Base-by-base conservation (phyloP, 352 stramenopile species). In the Pythium monospermum region DNA sequence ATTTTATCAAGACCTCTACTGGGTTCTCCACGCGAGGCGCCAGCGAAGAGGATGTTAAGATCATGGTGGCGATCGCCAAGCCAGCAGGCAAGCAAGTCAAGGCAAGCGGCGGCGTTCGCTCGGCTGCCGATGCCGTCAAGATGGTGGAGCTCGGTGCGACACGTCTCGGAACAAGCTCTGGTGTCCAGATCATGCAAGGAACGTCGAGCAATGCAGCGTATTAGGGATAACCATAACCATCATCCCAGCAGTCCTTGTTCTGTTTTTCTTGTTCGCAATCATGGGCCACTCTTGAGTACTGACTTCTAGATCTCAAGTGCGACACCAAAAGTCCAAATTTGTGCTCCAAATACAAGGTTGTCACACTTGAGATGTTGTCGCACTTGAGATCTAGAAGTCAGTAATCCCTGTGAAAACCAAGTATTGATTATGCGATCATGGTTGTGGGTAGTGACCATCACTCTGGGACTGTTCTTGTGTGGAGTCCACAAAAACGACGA, bases 1-100 rank as follows among this genome's bases (percentile, higher is more conserved):
- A 95, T 48, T 95, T 94, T 42, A 87, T 95, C 62, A 94, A 94
- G 68, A 95, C 84, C 8, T 92, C 80, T 16, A 95, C 83, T 12
- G 83, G 83, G 8, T 94, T 92, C 59, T 87, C 75, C 37, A 87
- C 76, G n/a, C 73, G 81, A 76, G 73, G 82, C 23, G 82, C 83
- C 19, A 94, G 76, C 31, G 75, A 88, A 26, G 70, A 90, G 25
- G 84, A 90, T 50, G 71, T 94, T 23, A 70, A 72, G 53, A 55
- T 87, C 54, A 93, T 94, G 84, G 65, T 55, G 12, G 66, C 57
- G 35, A 71, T 88, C 19, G 80, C 76, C 19, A 69, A 76, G 48
- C 70, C 71, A 8, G 66, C 69, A 15, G 69, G 65, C 33, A 87
- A 87, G 55, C 65, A 85, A 39, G 80, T 95, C 47, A 95, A 95